Conservation (phyloP, 805 yeast species). For the Wickerhamomyces queroliae region DNA sequence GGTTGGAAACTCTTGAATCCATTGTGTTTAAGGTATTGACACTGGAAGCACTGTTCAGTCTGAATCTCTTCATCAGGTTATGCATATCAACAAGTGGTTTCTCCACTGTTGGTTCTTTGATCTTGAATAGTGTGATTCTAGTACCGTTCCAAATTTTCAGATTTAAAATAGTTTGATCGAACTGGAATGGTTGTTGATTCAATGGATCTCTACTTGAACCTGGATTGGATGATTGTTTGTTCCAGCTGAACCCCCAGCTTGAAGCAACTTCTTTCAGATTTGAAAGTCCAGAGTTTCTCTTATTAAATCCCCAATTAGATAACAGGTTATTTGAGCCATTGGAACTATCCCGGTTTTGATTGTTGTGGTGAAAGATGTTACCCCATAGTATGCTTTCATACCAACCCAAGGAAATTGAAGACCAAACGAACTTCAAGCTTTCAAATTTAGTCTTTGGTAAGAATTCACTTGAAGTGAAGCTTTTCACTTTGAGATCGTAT, state of each 20-base stretch:
- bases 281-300: slow-evolving; percentile 17
- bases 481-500: slow-evolving; percentile 18
- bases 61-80: slow-evolving; percentile 31
- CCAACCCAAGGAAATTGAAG: slow-evolving; percentile 65
- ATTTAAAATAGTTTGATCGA: slow-evolving; percentile 26
- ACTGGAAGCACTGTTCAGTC: slow-evolving; percentile 25
- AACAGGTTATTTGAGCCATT: neutral
- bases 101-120: slow-evolving; percentile 32
- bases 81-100: slow-evolving; percentile 37
- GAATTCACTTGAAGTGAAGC: slow-evolving; percentile 32
- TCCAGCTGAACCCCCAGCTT: slow-evolving; percentile 31
- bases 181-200: slow-evolving; percentile 5
- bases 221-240: slow-evolving; percentile 2
- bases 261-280: slow-evolving; percentile 27
- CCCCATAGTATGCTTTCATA: slow-evolving; percentile 64
- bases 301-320: slow-evolving; percentile 14
- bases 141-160: slow-evolving; percentile 51
- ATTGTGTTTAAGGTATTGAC: slow-evolving; percentile 6
- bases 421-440: slow-evolving; percentile 57
- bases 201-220: slow-evolving; percentile 2
- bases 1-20: slow-evolving; percentile 11
- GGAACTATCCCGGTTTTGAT: neutral
- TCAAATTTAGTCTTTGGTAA: slow-evolving; percentile 37
- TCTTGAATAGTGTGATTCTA: slow-evolving; percentile 41
- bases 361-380: slow-evolving; percentile 35